These are phyloP conservation scores for Komagataella ulmi DNA, from an alignment of 805 yeast genomes.

Conservation along the genomic window DNA sequence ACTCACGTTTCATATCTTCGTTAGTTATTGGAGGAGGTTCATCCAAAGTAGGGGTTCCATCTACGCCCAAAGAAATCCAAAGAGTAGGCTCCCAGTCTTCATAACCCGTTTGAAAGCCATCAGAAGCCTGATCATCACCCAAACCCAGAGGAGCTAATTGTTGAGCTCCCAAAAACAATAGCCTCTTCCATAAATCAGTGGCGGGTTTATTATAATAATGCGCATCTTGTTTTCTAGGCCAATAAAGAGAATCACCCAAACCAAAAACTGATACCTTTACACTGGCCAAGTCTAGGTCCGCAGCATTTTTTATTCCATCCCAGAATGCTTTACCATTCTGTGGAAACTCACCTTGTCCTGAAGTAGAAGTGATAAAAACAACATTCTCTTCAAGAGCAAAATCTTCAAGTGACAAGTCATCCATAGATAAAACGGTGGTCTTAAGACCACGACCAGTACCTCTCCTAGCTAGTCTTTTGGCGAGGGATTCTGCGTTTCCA, in stretches of 20 bases:
- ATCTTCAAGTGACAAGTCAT: conserved; percentile 61
- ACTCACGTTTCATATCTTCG: conserved; percentile 86
- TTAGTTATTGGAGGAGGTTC: conserved; percentile 86
- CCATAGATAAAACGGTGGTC: conserved; percentile 53
- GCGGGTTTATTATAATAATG: conserved; percentile 91
- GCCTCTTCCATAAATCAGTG: conserved; percentile 52
- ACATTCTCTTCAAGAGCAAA: conserved; percentile 58
- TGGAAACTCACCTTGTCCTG: conserved; percentile 84
- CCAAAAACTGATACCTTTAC: conserved; percentile 56
- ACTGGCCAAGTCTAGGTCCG: conserved; percentile 48
- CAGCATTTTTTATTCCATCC: conserved; percentile 53
- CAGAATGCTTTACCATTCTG: conserved; percentile 68
- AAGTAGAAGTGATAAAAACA: conserved; percentile 58
- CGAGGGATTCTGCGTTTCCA: conserved; percentile 76
- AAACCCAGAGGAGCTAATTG: conserved; percentile 65
- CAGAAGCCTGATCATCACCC: conserved; percentile 97
- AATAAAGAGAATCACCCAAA: conserved; percentile 74
- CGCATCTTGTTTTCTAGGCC: conserved; percentile 96
- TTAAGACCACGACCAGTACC: conserved; percentile 73
- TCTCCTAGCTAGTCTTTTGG: conserved; percentile 64
- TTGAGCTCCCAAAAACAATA: conserved; percentile 61
- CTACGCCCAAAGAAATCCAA: conserved; percentile 87
- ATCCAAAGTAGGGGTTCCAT: conserved; percentile 68
- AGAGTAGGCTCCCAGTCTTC: conserved; percentile 71
- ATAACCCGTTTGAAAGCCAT: conserved; percentile 89